These are phyloP conservation scores for Pseudotsuga menziesii DNA, from an alignment of 75 land plant species.

Conservation along the genomic window DNA sequence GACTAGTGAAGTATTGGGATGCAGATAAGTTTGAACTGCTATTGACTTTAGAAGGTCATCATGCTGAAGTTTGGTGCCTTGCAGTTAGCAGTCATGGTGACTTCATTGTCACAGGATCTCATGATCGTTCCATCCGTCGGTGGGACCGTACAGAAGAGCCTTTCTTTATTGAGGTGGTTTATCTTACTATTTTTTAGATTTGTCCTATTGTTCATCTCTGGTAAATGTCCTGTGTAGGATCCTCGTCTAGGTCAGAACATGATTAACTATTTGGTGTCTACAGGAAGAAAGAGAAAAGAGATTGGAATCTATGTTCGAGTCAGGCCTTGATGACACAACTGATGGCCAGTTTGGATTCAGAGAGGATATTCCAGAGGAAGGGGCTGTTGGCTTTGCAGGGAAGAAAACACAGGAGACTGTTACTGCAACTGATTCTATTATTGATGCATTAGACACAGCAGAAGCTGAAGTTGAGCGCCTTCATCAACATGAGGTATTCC, in stretches of 20 bases:
- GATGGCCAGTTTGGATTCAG: conserved; percentile 52
- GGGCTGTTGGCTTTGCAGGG: conserved; percentile 82
- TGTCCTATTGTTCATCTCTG: neutral
- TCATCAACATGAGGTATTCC: conserved; percentile 59
- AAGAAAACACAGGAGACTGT: conserved; percentile 81
- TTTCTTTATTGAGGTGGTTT: conserved; percentile 88
- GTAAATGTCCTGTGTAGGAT: neutral
- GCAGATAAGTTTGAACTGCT: conserved; percentile 98
- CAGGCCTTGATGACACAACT: conserved; percentile 53
- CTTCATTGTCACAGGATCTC: conserved; percentile 91
- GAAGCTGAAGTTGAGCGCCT: conserved; percentile 69
- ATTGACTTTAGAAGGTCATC: conserved; percentile 97
- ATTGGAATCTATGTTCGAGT: conserved; percentile 87
- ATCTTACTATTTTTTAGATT: neutral
- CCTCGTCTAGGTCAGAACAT: neutral
- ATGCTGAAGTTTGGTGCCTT: conserved; percentile 90
- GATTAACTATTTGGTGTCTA: conserved; percentile 12
- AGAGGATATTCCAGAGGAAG: conserved; percentile 83
- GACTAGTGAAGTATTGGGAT: conserved; percentile 98
- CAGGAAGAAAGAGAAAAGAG: conserved; percentile 99
- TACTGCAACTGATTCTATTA: conserved; percentile 73
- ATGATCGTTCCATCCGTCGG: conserved; percentile 93
- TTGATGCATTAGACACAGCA: conserved; percentile 93
- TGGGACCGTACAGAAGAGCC: conserved; percentile 99
- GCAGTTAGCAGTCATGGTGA: conserved; percentile 90